These are phyloP conservation scores for Nidula niveotomentosa DNA, from an alignment of 1,284 basidiomycete species.

Conservation along the genomic window DNA sequence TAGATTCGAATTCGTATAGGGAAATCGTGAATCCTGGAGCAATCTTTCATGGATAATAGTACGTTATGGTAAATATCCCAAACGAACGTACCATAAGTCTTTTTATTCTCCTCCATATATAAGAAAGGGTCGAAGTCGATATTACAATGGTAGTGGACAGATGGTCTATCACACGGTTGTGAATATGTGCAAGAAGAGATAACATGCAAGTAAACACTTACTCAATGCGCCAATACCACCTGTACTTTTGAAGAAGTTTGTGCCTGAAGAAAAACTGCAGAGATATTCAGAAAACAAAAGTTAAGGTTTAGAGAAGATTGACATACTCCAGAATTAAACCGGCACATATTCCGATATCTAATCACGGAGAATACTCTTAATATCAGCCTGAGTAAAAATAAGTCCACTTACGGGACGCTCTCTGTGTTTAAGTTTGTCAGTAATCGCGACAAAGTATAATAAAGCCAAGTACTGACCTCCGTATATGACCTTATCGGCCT, in stretches of 20 bases:
- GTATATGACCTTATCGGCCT: slow-evolving; percentile 67
- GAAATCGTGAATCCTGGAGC: slow-evolving; percentile 63
- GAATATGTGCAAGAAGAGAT: neutral
- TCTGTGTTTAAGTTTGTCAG: slow-evolving; percentile 10
- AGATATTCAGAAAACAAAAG: neutral
- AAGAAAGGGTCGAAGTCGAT: slow-evolving; percentile 74
- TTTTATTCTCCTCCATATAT: slow-evolving; percentile 74
- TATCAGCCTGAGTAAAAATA: neutral
- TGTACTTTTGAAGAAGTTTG: slow-evolving; percentile 62
- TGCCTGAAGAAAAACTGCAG: slow-evolving; percentile 69
- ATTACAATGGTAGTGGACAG: slow-evolving; percentile 76
- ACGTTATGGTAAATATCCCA: neutral
- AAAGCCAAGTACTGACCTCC: slow-evolving; percentile 39
- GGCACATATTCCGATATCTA: slow-evolving; percentile 71
- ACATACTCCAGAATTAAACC: slow-evolving; percentile 75
- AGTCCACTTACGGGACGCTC: slow-evolving; percentile 29
- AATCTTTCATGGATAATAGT: neutral
- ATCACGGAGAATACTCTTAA: neutral
- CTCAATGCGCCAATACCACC: slow-evolving; percentile 77
- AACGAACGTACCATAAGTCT: slow-evolving; percentile 53
- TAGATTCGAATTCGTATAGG: slow-evolving; percentile 74
- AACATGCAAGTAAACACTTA: slow-evolving; percentile 12
- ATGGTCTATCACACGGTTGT: slow-evolving; percentile 41
- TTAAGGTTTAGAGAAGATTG: neutral
- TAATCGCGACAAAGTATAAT: no score